phyloP scores from a whole-genome alignment of 2,329 filamentous ascomycete genomes.

The Neocucurbitaria cava region DNA sequence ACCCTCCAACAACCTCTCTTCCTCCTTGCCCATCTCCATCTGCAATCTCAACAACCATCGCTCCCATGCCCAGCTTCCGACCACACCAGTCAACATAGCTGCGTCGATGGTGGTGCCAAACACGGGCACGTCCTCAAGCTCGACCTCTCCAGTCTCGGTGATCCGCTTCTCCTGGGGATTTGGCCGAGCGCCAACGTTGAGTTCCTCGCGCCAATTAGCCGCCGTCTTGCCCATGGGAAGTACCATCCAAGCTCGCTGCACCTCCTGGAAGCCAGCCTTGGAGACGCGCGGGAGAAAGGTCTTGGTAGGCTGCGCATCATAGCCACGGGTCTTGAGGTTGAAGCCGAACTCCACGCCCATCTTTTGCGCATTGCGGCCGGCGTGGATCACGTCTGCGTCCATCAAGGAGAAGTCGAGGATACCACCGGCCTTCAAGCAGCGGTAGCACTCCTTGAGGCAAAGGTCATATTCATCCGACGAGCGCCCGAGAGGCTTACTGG shows the following conservation, averaged over 20 bases:
- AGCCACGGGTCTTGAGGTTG: conserved; percentile 85
- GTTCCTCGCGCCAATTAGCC: conserved; percentile 46
- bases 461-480: conserved; percentile 83
- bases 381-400: conserved; percentile 88
- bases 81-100: conserved; percentile 78
- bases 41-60: conserved; percentile 91
- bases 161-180: conserved; percentile 47
- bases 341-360: conserved; percentile 92
- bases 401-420: conserved; percentile 90
- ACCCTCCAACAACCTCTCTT: conserved; percentile 60
- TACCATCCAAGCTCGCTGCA: conserved; percentile 87
- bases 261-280: conserved; percentile 77
- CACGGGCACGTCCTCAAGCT: conserved; percentile 34
- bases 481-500: conserved; percentile 57
- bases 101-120: conserved; percentile 66
- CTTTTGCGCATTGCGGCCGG: conserved; percentile 78
- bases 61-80: conserved; percentile 93
- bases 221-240: conserved; percentile 74
- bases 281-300: conserved; percentile 77
- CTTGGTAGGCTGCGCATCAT: conserved; percentile 85
- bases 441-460: conserved; percentile 84
- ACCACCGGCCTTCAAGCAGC: conserved; percentile 90
- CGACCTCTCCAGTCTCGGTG: conserved; percentile 41
- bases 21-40: conserved; percentile 78
- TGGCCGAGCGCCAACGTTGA: conserved; percentile 43